These are phyloP conservation scores for Phialophora verrucosa DNA, from an alignment of 2,329 filamentous ascomycete species.

Conservation along the genomic window DNA sequence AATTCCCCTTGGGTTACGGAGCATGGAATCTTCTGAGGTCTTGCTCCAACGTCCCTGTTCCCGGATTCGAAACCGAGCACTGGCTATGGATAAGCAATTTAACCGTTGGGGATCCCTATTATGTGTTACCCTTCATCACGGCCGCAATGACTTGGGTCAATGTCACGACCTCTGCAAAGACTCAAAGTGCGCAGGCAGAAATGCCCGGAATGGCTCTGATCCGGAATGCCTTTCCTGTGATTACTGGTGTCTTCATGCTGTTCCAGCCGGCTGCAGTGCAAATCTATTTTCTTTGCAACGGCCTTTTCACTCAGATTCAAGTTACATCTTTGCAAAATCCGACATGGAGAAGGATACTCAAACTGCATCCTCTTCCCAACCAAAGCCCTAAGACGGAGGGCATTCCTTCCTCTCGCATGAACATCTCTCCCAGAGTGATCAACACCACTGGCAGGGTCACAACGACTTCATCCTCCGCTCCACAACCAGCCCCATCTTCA, in stretches of 20 bases:
- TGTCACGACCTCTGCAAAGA: constrained; percentile 58
- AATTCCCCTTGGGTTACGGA: constrained; percentile 76
- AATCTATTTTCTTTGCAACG: constrained; percentile 29
- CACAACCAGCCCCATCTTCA: constrained; percentile 9
- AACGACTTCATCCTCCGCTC: background rate
- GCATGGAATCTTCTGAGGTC: constrained; percentile 77
- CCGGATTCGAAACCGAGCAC: constrained; percentile 73
- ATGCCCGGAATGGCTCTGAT: constrained; percentile 42
- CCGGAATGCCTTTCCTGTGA: constrained; percentile 55
- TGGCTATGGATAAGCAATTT: constrained; percentile 81
- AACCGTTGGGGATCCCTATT: constrained; percentile 76
- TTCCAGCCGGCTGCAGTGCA: constrained; percentile 31
- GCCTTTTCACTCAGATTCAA: constrained; percentile 29
- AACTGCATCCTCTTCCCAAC: constrained; percentile 17
- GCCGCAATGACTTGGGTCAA: constrained; percentile 63
- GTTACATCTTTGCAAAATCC: constrained; percentile 16
- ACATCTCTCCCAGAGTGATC: constrained; percentile 17
- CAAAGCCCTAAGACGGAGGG: background rate
- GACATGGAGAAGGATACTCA: constrained; percentile 11
- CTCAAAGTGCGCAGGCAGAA: constrained; percentile 33
- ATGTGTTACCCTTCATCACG: constrained; percentile 70
- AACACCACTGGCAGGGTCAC: constrained; percentile 9
- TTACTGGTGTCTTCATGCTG: constrained; percentile 50
- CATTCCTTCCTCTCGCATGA: constrained; percentile 28
- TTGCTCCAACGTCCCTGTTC: constrained; percentile 80